Percentiles rank a stretch among this genome's conserved stretches.
Conservation (phyloP, 148 eudicot genomes). For the Rheum nobile region DNA sequence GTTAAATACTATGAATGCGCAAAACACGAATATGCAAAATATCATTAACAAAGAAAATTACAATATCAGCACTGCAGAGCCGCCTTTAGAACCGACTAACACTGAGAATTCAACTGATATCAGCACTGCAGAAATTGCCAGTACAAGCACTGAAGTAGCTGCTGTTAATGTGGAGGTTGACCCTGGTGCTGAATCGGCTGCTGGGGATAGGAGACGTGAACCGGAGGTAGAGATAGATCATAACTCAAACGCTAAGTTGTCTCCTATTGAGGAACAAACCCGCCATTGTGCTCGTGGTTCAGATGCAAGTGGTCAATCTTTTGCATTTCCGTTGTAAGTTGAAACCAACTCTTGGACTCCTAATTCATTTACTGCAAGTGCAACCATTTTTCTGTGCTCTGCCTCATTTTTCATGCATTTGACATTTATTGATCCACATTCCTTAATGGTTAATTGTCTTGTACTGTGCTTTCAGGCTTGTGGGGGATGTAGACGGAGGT, state of each 20-base stretch:
- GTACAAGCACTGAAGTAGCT: neutral
- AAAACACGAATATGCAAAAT: too few species aligned
- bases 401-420: neutral
- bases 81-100: neutral
- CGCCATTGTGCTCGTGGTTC: conserved; percentile 22
- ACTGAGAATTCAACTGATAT: conserved; percentile 4
- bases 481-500: neutral
- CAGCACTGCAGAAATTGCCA: too few species aligned
- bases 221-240: conserved; percentile 6
- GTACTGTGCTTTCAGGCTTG: conserved; percentile 1
- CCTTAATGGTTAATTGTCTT: too few species aligned
- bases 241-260: conserved; percentile 8
- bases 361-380: neutral
- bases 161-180: neutral
- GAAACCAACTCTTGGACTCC: neutral
- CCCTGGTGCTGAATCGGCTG: neutral
- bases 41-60: too few species aligned
- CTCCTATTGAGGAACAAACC: conserved; percentile 14
- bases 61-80: too few species aligned
- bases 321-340: conserved; percentile 79
- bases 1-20: too few species aligned
- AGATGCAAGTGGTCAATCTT: conserved; percentile 39
- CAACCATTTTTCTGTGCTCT: too few species aligned
- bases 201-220: conserved; percentile 18
- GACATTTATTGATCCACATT: too few species aligned